Conservation (phyloP, 129 eudicot species). For the Centaurea solstitialis region DNA sequence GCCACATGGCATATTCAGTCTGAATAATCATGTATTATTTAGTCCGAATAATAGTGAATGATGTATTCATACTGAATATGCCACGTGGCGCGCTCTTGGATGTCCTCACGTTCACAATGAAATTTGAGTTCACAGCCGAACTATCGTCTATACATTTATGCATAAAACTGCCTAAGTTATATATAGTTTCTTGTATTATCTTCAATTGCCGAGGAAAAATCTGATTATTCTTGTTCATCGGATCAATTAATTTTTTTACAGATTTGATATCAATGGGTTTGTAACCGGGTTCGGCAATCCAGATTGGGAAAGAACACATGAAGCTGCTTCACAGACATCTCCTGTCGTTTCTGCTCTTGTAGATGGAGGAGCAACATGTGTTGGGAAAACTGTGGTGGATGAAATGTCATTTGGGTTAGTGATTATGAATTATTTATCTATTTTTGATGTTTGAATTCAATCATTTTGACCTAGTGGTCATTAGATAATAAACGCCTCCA, state of each 20-base stretch:
- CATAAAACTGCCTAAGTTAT: neutral
- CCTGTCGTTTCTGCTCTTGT: constrained; percentile 75
- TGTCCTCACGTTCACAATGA: too few species aligned
- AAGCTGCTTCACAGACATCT: constrained; percentile 73
- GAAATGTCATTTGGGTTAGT: constrained; percentile 88
- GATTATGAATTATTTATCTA: neutral
- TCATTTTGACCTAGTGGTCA: neutral
- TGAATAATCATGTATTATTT: too few species aligned
- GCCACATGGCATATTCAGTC: too few species aligned
- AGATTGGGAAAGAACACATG: constrained; percentile 94
- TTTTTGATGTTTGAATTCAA: neutral
- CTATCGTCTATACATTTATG: constrained; percentile 1
- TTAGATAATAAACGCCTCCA: neutral
- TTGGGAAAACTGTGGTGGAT: constrained; percentile 83
- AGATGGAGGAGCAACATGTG: constrained; percentile 96
- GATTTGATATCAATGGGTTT: constrained; percentile 76
- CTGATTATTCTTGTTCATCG: neutral
- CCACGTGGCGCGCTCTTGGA: too few species aligned
- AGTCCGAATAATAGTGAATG: too few species aligned
- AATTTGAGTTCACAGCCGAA: too few species aligned
- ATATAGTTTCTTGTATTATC: neutral
- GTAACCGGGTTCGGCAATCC: constrained; percentile 90
- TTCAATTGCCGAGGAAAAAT: neutral
- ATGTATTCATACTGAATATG: too few species aligned
- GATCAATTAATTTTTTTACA: constrained; percentile 33